phyloP scores from a whole-genome alignment of 371 early-diverging fungal genomes.

The Lichtheimia ramosa region DNA sequence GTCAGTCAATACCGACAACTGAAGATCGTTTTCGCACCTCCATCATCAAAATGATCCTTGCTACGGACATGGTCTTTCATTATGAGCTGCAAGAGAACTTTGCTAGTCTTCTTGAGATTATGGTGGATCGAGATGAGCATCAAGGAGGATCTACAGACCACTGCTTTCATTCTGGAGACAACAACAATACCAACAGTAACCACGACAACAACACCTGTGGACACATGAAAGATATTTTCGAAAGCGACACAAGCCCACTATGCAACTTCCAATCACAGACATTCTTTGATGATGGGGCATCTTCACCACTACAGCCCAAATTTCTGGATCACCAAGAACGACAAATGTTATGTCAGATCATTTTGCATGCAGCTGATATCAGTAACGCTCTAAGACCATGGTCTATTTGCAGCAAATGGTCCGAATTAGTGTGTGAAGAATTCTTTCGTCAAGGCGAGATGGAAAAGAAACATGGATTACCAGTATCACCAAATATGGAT shows the following conservation, averaged over 20 bases:
- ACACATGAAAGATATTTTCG: slow-evolving; percentile 38
- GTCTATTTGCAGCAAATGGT: slow-evolving; percentile 83
- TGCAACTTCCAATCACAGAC: slow-evolving; percentile 29
- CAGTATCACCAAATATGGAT: slow-evolving; percentile 89
- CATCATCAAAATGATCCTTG: slow-evolving; percentile 70
- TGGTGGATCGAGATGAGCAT: slow-evolving; percentile 13
- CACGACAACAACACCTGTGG: not conserved
- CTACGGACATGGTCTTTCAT: slow-evolving; percentile 88
- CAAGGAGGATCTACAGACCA: not conserved
- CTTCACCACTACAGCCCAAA: slow-evolving; percentile 1
- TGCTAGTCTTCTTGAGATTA: slow-evolving; percentile 35
- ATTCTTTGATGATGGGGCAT: slow-evolving; percentile 24
- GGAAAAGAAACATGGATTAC: slow-evolving; percentile 70
- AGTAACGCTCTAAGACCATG: slow-evolving; percentile 87
- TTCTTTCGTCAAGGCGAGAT: slow-evolving; percentile 86
- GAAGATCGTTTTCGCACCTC: slow-evolving; percentile 51
- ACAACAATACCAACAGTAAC: slow-evolving; percentile 1
- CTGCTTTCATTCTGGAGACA: not conserved
- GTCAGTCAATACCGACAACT: slow-evolving; percentile 36
- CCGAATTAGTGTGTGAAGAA: slow-evolving; percentile 81
- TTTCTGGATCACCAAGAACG: slow-evolving; percentile 46
- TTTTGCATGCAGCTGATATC: slow-evolving; percentile 88
- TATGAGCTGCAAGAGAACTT: slow-evolving; percentile 75
- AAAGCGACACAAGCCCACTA: slow-evolving; percentile 37
- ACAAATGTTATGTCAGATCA: slow-evolving; percentile 63